A percentile compares a stretch with the other conserved stretches of the same genome.
phyloP scores from a whole-genome alignment of 176 grass and related monocot species.

The Otatea glauca region DNA sequence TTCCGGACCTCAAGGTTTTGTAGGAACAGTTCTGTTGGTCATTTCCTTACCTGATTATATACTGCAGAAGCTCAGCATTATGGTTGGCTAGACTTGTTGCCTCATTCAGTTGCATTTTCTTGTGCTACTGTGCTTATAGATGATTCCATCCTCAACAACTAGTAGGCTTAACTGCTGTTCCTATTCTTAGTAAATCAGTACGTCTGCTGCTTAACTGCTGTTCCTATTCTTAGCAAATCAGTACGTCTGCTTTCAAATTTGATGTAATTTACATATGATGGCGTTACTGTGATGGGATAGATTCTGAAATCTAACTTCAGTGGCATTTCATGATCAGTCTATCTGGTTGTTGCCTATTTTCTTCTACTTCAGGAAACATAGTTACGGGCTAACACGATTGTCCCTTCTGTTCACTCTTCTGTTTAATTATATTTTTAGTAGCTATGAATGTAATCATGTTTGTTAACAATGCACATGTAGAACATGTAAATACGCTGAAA shows the following conservation, averaged over 20 bases:
- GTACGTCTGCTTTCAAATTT: neutral
- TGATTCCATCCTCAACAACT: neutral
- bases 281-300: neutral
- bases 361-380: neutral
- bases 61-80: neutral
- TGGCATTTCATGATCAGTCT: neutral
- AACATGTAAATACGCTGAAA: neutral
- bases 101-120: conserved; percentile 10
- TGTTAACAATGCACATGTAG: neutral
- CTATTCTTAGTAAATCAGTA: neutral
- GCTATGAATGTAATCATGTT: neutral
- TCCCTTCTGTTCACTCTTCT: neutral
- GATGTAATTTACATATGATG: conserved; percentile 2
- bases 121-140: neutral
- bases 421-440: neutral
- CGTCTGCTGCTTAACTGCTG: neutral
- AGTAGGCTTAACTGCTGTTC: neutral
- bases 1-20: neutral
- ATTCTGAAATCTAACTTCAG: conserved; percentile 1
- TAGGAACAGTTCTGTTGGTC: neutral
- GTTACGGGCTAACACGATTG: neutral
- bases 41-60: conserved; percentile 13
- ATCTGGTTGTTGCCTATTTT: neutral
- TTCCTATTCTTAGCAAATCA: neutral
- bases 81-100: neutral